These are phyloP conservation scores for Cadophora malorum DNA, from an alignment of 2,329 filamentous ascomycete species.

Conservation along the genomic window DNA sequence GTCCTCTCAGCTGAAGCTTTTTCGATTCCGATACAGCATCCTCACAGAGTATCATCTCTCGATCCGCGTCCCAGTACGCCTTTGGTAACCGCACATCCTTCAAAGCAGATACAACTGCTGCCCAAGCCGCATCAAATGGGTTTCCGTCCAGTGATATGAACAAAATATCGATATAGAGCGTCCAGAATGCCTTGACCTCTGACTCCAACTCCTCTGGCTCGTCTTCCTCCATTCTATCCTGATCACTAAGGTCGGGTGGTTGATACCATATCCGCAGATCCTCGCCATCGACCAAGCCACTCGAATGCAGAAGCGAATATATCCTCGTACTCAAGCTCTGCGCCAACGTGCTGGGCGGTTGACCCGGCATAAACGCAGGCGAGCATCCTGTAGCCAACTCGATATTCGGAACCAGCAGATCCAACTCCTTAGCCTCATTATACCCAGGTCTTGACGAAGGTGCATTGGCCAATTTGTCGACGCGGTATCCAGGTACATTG, in stretches of 20 bases:
- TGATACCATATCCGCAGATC: slow-evolving; percentile 78
- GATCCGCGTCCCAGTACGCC: slow-evolving; percentile 84
- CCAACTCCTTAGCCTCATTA: slow-evolving; percentile 61
- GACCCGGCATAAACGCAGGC: slow-evolving; percentile 83
- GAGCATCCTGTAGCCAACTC: slow-evolving; percentile 91
- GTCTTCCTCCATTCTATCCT: slow-evolving; percentile 51
- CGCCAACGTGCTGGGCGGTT: slow-evolving; percentile 78
- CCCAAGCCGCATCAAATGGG: slow-evolving; percentile 90
- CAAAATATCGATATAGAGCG: slow-evolving; percentile 92
- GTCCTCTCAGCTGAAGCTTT: slow-evolving; percentile 64
- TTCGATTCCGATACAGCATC: slow-evolving; percentile 59
- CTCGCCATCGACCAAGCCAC: slow-evolving; percentile 66
- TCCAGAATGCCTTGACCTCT: slow-evolving; percentile 87
- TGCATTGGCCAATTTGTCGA: slow-evolving; percentile 46
- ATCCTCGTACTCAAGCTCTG: slow-evolving; percentile 83
- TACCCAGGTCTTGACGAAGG: slow-evolving; percentile 45
- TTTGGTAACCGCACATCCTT: slow-evolving; percentile 77
- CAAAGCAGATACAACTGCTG: slow-evolving; percentile 80
- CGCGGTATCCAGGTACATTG: slow-evolving; percentile 73
- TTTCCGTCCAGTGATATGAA: slow-evolving; percentile 94
- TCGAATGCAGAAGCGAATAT: slow-evolving; percentile 75
- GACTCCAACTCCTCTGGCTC: slow-evolving; percentile 45
- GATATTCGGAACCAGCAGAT: slow-evolving; percentile 90
- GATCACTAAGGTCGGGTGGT: slow-evolving; percentile 54
- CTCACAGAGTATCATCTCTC: slow-evolving; percentile 79